phyloP scores from a whole-genome alignment of 768 basidiomycete species.

The Galerina marginata region DNA sequence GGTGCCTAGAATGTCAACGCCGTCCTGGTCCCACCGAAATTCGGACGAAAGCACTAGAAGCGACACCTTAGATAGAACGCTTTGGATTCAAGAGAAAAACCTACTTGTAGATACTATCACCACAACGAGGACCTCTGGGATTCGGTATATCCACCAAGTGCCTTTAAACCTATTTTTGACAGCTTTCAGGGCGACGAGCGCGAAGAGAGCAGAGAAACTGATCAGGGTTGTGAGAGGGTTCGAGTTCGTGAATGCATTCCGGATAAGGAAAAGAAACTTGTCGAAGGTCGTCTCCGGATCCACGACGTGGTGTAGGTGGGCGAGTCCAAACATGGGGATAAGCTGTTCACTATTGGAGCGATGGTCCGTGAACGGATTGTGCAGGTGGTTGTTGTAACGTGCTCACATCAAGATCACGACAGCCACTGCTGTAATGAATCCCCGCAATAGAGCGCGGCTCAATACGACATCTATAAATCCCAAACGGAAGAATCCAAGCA shows the following conservation, averaged over 20 bases:
- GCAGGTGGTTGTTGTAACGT: not conserved
- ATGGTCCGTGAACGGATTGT: slow-evolving; percentile 5
- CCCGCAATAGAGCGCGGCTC: slow-evolving; percentile 84
- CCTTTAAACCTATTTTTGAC: slow-evolving; percentile 64
- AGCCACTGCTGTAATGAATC: slow-evolving; percentile 86
- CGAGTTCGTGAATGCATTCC: slow-evolving; percentile 57
- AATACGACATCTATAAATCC: slow-evolving; percentile 95
- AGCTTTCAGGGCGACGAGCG: slow-evolving; percentile 65
- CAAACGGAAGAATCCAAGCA: slow-evolving; percentile 85
- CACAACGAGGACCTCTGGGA: slow-evolving; percentile 91
- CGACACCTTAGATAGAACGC: not conserved
- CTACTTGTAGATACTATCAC: slow-evolving; percentile 84
- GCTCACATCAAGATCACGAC: slow-evolving; percentile 84
- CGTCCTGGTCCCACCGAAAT: slow-evolving; percentile 76
- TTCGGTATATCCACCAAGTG: slow-evolving; percentile 73
- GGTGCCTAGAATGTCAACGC: slow-evolving; percentile 83
- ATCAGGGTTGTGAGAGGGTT: slow-evolving; percentile 76
- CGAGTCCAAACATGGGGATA: slow-evolving; percentile 89
- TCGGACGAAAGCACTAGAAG: slow-evolving; percentile 67
- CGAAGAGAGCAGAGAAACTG: slow-evolving; percentile 70
- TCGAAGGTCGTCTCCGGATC: slow-evolving; percentile 75
- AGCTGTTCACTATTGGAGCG: slow-evolving; percentile 67
- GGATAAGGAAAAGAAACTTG: slow-evolving; percentile 77
- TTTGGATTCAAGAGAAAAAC: slow-evolving; percentile 26
- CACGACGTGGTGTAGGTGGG: slow-evolving; percentile 51